These are phyloP conservation scores for Cicer chorassanicum DNA, from an alignment of 306 rosid species.

Conservation along the genomic window DNA sequence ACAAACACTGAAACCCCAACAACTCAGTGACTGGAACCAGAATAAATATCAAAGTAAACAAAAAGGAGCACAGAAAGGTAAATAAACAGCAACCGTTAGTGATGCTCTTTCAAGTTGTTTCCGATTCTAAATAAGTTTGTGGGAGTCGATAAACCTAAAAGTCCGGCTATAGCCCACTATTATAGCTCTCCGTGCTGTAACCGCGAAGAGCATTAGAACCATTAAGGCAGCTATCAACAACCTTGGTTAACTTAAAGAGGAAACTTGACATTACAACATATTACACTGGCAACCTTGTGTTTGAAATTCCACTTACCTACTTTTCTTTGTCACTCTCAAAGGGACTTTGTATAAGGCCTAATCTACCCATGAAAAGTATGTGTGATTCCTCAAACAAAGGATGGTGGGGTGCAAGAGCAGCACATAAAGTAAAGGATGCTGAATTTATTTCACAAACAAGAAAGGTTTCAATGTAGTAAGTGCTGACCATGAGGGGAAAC, in stretches of 20 bases:
- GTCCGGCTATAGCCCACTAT: neutral
- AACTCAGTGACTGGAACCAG: neutral
- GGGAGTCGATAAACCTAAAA: neutral
- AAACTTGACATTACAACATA: neutral
- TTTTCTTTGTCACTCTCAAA: neutral
- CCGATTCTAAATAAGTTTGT: neutral
- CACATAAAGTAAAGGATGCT: neutral
- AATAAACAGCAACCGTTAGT: neutral
- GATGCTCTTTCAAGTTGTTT: constrained; percentile 21
- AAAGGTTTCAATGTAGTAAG: constrained; percentile 10
- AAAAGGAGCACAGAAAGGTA: neutral
- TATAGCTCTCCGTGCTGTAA: neutral
- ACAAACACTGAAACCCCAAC: constrained; percentile 4
- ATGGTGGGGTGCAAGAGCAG: neutral
- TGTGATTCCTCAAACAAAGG: neutral
- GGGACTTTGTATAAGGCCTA: neutral
- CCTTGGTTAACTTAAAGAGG: neutral
- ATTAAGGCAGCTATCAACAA: constrained; percentile 3
- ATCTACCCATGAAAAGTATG: neutral
- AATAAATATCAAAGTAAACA: neutral
- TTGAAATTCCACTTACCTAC: neutral
- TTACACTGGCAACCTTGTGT: neutral
- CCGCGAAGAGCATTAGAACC: neutral
- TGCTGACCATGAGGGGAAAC: neutral
- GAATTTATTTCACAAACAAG: neutral